phyloP scores from a whole-genome alignment of 495 filamentous ascomycete species.

The Lasiosphaeris hirsuta region DNA sequence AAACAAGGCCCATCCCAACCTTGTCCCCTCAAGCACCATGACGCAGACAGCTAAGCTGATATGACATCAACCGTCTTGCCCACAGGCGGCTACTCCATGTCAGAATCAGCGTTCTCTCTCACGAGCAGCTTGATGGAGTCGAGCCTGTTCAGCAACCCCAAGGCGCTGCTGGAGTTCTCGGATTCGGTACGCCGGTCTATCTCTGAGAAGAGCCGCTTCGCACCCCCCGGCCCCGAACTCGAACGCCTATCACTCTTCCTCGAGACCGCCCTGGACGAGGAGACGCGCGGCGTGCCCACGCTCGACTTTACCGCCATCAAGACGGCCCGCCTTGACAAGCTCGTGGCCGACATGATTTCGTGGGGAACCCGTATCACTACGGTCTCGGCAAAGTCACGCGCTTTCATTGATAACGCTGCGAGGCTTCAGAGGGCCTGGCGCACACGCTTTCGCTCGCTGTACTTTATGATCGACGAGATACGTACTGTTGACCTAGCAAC shows the following conservation, averaged over 20 bases:
- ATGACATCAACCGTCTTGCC: slow-evolving; percentile 3
- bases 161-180: slow-evolving; percentile 29
- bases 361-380: slow-evolving; percentile 13
- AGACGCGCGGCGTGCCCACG: slow-evolving; percentile 19
- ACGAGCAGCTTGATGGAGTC: slow-evolving; percentile 5
- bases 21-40: no score
- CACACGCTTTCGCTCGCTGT: slow-evolving; percentile 33
- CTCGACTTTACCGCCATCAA: slow-evolving; percentile 32
- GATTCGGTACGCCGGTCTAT: slow-evolving; percentile 34
- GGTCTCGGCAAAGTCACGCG: slow-evolving; percentile 17
- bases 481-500: slow-evolving; percentile 30
- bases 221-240: slow-evolving; percentile 13
- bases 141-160: not conserved
- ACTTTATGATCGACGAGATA: slow-evolving; percentile 40
- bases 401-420: slow-evolving; percentile 25
- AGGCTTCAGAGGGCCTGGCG: slow-evolving; percentile 38
- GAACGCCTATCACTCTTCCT: slow-evolving; percentile 32
- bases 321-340: slow-evolving; percentile 41
- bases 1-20: not conserved
- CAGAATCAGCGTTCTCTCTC: not conserved
- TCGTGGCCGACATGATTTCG: slow-evolving; percentile 35
- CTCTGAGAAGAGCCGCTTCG: slow-evolving; percentile 5
- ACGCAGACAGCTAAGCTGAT: not conserved
- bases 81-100: not conserved
- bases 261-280: slow-evolving; percentile 31